These are phyloP conservation scores for Colletotrichum cuscutae DNA, from an alignment of 2,329 filamentous ascomycete genomes.

Conservation along the genomic window DNA sequence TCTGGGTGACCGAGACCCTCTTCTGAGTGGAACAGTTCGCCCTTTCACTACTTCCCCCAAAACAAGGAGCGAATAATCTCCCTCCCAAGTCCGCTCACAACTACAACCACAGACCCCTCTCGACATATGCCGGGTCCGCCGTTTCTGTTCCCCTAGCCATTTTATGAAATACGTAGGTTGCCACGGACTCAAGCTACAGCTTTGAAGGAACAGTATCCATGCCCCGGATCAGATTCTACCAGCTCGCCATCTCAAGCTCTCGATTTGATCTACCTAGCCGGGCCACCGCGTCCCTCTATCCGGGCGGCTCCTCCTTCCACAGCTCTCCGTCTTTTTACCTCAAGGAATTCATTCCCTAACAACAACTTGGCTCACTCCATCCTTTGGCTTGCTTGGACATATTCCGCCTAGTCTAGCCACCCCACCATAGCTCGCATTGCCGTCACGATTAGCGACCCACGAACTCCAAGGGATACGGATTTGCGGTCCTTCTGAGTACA, in stretches of 20 bases:
- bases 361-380: neutral
- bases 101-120: neutral
- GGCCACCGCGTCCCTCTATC: neutral
- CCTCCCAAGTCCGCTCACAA: neutral
- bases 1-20: slow-evolving; percentile 22
- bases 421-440: neutral
- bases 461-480: slow-evolving; percentile 14
- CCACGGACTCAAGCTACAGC: neutral
- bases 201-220: slow-evolving; percentile 11
- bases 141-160: neutral
- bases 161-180: neutral
- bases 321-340: neutral
- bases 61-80: neutral
- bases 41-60: slow-evolving; percentile 3
- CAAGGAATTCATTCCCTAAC: neutral
- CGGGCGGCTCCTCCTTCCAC: neutral
- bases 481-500: neutral
- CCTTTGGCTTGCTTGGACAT: neutral
- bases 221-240: slow-evolving; percentile 9
- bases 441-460: slow-evolving; percentile 5
- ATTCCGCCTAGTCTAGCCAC: neutral
- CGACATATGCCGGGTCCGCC: neutral
- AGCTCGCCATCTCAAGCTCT: neutral
- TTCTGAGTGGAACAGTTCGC: slow-evolving; percentile 4
- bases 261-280: neutral